These are phyloP conservation scores for Coemansia sp. DNA, from an alignment of 192 early-diverging fungal genomes.

Conservation along the genomic window DNA sequence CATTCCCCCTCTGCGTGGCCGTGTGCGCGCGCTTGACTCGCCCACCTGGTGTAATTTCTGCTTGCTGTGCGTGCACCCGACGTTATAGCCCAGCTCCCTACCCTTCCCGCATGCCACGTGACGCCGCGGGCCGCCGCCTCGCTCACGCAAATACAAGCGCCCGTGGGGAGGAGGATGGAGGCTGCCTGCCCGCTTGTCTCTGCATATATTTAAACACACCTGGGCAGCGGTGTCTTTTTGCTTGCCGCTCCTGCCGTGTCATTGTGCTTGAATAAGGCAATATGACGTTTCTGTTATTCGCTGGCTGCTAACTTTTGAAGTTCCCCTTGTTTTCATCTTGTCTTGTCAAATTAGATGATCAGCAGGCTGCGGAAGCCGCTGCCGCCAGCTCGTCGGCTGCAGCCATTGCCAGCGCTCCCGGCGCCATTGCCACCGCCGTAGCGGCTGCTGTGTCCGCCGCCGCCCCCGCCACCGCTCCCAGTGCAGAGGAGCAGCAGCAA, in stretches of 20 bases:
- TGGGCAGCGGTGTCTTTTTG: not conserved
- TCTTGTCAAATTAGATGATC: constrained; percentile 24
- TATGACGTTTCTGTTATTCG: too few relatives aligned
- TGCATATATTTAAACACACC: constrained; percentile 32
- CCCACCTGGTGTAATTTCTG: constrained; percentile 4
- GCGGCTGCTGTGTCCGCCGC: not conserved
- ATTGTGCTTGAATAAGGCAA: not conserved
- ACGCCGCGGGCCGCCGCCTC: constrained; percentile 1
- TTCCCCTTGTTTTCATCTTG: constrained; percentile 5
- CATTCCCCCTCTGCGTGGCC: too few relatives aligned
- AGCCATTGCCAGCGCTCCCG: too few relatives aligned
- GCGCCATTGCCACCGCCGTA: constrained; percentile 2
- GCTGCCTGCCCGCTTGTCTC: not conserved
- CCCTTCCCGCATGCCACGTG: not conserved
- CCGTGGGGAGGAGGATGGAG: not conserved
- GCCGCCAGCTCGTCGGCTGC: constrained; percentile 11
- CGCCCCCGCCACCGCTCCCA: not conserved
- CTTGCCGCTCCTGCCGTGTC: not conserved
- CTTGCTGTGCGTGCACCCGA: not conserved
- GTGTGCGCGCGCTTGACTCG: constrained; percentile 7
- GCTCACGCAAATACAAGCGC: not conserved
- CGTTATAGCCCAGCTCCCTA: not conserved
- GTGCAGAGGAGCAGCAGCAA: not conserved
- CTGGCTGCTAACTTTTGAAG: too few relatives aligned
- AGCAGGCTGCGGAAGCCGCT: constrained; percentile 21